phyloP scores from a whole-genome alignment of 257 asterid species.

The Anisodus tanguticus region DNA sequence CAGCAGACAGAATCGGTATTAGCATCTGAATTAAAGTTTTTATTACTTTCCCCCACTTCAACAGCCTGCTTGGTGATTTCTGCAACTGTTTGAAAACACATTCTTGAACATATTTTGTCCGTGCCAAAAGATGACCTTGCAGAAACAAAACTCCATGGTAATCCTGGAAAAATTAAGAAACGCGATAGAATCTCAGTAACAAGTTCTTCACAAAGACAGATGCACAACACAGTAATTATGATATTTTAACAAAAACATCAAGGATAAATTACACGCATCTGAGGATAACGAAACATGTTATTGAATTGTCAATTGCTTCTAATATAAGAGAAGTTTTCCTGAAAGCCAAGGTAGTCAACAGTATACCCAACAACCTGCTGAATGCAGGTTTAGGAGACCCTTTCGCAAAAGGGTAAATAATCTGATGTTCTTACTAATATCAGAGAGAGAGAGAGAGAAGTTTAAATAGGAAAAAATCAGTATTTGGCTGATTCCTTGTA shows the following conservation, averaged over 20 bases:
- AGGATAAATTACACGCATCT: not conserved
- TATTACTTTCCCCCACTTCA: conserved; percentile 36
- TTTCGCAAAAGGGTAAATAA: not conserved
- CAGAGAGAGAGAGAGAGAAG: not conserved
- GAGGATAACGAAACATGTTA: not conserved
- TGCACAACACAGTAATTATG: not conserved
- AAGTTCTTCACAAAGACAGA: not conserved
- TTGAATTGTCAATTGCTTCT: not conserved
- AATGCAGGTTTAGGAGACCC: not conserved
- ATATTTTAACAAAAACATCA: not conserved
- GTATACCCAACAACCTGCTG: not conserved
- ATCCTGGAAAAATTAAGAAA: conserved; percentile 42
- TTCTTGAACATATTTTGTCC: conserved; percentile 43
- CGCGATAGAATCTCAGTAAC: not conserved
- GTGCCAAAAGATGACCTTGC: conserved; percentile 45
- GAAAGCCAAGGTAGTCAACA: not conserved
- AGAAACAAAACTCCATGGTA: conserved; percentile 40
- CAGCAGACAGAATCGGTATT: conserved; percentile 32
- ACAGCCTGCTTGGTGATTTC: conserved; percentile 37
- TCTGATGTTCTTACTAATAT: not conserved
- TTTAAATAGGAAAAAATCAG: not conserved
- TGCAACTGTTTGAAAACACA: conserved; percentile 47
- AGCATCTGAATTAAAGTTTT: conserved; percentile 42
- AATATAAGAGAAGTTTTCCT: not conserved
- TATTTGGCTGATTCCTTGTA: not conserved